Evolutionary conservation across 768 basidiomycete species (phyloP).

Genomic region (Xanthoconium stramineum): DNA sequence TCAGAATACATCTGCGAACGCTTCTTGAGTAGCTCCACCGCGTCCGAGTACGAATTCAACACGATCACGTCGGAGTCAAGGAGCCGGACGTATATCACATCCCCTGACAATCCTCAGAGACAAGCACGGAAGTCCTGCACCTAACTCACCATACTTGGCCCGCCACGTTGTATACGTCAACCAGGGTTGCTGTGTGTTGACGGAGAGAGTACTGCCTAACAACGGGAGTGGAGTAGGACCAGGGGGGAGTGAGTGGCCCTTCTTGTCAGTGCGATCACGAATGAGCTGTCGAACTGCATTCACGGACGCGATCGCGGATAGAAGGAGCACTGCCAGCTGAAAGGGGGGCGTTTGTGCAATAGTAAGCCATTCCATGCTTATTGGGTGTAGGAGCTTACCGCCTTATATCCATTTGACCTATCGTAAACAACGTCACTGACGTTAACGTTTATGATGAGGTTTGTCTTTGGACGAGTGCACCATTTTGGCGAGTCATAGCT

Average conservation of each 20-base stretch:
- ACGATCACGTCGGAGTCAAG: neutral
- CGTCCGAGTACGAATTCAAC: neutral
- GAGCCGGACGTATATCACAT: slow-evolving; percentile 5
- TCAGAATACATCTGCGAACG: neutral
- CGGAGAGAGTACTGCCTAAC: neutral
- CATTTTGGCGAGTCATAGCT: too few relatives aligned
- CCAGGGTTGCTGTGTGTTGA: neutral
- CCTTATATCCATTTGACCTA: too few relatives aligned
- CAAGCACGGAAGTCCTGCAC: neutral
- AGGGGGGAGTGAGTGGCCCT: neutral
- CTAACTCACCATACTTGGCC: neutral
- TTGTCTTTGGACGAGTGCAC: too few relatives aligned
- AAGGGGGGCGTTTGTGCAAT: neutral
- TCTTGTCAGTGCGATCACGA: neutral
- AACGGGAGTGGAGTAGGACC: neutral
- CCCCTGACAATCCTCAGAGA: neutral
- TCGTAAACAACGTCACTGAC: too few relatives aligned
- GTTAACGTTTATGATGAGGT: too few relatives aligned
- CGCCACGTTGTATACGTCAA: neutral
- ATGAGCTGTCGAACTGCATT: neutral
- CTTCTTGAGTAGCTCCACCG: neutral
- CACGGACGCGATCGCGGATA: neutral
- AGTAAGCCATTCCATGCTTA: neutral
- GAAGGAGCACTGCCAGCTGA: neutral
- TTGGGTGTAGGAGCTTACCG: too few relatives aligned